Percentiles rank a stretch among this genome's conserved stretches.
Evolutionary conservation across 257 asterid species (phyloP).

Genomic region (Nicotiana benthamiana): DNA sequence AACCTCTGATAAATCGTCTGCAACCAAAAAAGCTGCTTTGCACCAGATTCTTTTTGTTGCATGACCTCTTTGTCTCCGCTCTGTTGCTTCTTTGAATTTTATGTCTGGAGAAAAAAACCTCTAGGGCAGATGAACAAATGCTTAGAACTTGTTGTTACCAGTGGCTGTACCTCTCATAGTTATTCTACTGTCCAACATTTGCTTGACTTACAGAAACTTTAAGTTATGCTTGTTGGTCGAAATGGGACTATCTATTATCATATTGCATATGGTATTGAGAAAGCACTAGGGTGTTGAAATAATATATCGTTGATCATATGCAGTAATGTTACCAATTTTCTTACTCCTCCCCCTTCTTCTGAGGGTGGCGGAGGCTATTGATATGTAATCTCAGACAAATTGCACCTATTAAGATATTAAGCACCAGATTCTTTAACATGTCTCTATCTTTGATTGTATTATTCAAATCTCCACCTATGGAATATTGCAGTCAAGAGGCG

Average conservation of each 20-base stretch:
- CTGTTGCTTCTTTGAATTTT: not conserved
- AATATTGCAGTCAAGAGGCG: constrained; percentile 49
- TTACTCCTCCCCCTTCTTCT: not conserved
- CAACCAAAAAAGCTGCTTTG: not conserved
- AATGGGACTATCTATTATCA: not conserved
- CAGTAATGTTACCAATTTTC: not conserved
- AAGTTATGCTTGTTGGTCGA: not conserved
- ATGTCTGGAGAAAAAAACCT: not conserved
- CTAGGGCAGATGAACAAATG: not conserved
- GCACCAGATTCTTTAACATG: not conserved
- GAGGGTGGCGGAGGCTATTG: not conserved
- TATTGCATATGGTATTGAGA: not conserved
- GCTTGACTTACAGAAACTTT: not conserved
- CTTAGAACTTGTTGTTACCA: not conserved
- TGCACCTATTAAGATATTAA: not conserved
- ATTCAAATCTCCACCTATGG: not conserved
- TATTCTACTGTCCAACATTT: not conserved
- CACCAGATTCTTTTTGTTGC: not conserved
- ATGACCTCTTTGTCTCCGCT: not conserved
- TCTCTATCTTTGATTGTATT: not conserved
- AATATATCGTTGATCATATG: not conserved
- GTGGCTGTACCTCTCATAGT: not conserved
- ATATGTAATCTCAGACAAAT: not conserved
- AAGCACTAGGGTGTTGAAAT: not conserved
- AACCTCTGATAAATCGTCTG: not conserved